Percentiles rank a stretch among this genome's conserved stretches.
phyloP scores from a whole-genome alignment of 1,284 basidiomycete species.

The Leccinum subrobustum region DNA sequence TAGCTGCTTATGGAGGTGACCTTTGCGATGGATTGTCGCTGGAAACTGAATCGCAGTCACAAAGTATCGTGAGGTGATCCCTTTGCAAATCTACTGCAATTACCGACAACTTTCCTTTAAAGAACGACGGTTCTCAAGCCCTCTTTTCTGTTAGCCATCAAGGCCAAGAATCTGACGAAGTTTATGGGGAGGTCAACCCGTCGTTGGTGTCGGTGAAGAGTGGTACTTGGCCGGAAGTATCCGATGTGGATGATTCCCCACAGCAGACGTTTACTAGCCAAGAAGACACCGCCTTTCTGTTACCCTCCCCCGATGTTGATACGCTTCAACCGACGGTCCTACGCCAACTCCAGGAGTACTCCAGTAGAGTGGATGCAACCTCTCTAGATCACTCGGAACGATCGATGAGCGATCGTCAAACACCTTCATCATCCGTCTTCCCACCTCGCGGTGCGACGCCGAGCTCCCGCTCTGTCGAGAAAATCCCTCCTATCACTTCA shows the following conservation, averaged over 20 bases:
- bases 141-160: not conserved
- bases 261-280: not conserved
- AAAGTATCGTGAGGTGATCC: slow-evolving; percentile 30
- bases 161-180: not conserved
- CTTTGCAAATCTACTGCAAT: slow-evolving; percentile 9
- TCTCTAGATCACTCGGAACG: not conserved
- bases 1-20: slow-evolving; percentile 42
- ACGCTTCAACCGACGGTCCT: slow-evolving; percentile 11
- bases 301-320: slow-evolving; percentile 3
- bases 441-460: not conserved
- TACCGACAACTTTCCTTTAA: slow-evolving; percentile 16
- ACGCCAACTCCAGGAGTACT: slow-evolving; percentile 21
- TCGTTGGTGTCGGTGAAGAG: not conserved
- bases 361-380: slow-evolving; percentile 4
- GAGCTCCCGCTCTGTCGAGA: not conserved
- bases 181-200: not conserved
- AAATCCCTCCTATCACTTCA: not conserved
- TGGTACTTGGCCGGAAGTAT: not conserved
- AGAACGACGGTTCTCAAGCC: slow-evolving; percentile 13
- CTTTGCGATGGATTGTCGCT: slow-evolving; percentile 40
- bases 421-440: not conserved
- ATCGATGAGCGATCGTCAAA: not conserved
- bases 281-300: slow-evolving; percentile 14
- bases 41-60: slow-evolving; percentile 38
- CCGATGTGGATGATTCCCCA: not conserved